Base-by-base conservation (phyloP, 2,329 filamentous ascomycete genomes). In the Neophaeococcomyces mojaviensis region DNA sequence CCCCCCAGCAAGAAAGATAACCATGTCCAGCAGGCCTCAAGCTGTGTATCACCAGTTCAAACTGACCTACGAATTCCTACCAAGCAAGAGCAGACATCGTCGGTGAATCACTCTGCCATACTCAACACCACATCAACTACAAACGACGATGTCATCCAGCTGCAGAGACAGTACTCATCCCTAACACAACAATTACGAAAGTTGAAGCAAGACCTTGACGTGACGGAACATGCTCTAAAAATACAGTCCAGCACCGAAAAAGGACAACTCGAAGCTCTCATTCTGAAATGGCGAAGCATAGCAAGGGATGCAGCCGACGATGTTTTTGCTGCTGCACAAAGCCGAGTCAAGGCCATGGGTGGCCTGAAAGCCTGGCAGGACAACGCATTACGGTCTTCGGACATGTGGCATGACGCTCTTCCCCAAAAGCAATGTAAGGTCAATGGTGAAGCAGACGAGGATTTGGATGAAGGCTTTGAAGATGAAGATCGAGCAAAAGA, bases 261-360 rank as follows among this genome's bases (percentile, higher is more conserved):
- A 58, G 68, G 64, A 1, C 78, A 84, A 47, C 66, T 87, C 19
- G 64, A 73, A 34, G 63, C 59, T 0, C 57, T 86, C 53, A 73
- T 78, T 34, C 60, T 59, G 2, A 82, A 76, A 59, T 88, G 84
- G 84, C 76, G 70, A 38, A 62, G 58, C 0, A 76, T 78, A 15
- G 77, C 76, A 49, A 72, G 81, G 51, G 65, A 71, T 40, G 82
- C 80, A 5, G 83, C 83, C 1, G 83, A 87, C 54, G 80, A 84
- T 56, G 64, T 86, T 9, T 86, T 83, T 60, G 70, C 65, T 19
- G 65, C 69, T 16, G 78, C 82, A 18, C 72, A 73, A 51, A 78
- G 81, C 59, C 66, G 78, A 44, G 71, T 84, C 30, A 69, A 77
- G 55, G 66, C 74, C 54, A 81, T 82, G 75, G 81, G 81, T 16